Base-by-base conservation (phyloP, 495 filamentous ascomycete species). In the Beverwykella pulmonaria region DNA sequence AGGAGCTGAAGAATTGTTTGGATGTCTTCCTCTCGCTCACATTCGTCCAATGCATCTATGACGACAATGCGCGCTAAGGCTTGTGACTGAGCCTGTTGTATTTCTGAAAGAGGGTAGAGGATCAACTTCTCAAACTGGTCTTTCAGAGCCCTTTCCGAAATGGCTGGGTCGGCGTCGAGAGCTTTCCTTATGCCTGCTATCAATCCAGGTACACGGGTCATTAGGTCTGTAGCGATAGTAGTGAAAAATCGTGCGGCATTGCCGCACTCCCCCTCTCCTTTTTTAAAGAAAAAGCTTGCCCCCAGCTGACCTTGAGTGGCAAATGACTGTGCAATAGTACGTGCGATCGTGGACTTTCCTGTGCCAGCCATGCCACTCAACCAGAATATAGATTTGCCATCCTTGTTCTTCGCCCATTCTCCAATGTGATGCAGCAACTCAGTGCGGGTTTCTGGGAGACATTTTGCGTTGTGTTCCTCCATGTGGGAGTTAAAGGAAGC, bases 301-400 rank as follows among this genome's bases (percentile, higher is more conserved):
- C 15, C 44, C n/a, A 48, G 44, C 20, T 48, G 44, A 23, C 44
- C 44, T 8, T n/a, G 15, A 7, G 7, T n/a, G n/a, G 20, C 20
- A 48, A n/a, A 48, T 23, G 20, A 48, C 15, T 48, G 20, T 7
- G 44, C 44, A 48, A 48, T 48, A 4, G 44, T 48, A 4, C 44
- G 44, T 15, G 44, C 44, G 7, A 48, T 48, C 5, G 44, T 48
- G 17, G 44, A 48, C n/a, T 48, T 48, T 48, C 44, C 44, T 23
- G 44, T 48, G 44, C 44, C 44, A 19, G 44, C 44, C 17, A 23
- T n/a, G 7, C 20, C 44, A 15, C 44, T 48, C 20, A 48, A 19
- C 44, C 44, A 48, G 44, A 48, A 48, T n/a, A 56, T 57, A 80
- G 20, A 15, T 23, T 48, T 48, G 7, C 44, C n/a, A 48, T 48